Evolutionary conservation across 176 grass and related monocot genomes (phyloP).

Genomic region (Rhynchospora tenuis): DNA sequence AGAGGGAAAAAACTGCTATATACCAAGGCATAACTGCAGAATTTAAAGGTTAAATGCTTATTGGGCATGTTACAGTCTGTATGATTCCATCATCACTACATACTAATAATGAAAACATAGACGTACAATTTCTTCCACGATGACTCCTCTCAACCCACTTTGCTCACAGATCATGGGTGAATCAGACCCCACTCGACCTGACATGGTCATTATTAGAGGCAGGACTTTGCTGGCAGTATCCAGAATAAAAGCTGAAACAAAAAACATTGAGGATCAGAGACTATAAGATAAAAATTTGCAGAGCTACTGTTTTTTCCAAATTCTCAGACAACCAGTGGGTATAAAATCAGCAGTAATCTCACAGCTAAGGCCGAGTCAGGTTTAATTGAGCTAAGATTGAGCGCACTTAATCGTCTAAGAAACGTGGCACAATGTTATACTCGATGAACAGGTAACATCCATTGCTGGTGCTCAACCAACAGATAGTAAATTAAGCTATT

Average conservation of each 20-base stretch:
- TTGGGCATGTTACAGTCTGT: neutral
- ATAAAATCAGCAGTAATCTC: neutral
- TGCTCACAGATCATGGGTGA: slow-evolving; percentile 81
- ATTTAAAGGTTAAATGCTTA: neutral
- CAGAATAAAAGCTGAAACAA: slow-evolving; percentile 57
- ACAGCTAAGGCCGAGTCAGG: neutral
- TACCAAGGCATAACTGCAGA: neutral
- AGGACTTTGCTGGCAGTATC: slow-evolving; percentile 78
- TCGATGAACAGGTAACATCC: too few relatives aligned
- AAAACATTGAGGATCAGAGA: neutral
- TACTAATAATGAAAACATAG: slow-evolving; percentile 10
- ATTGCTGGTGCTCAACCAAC: too few relatives aligned
- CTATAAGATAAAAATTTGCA: slow-evolving; percentile 6
- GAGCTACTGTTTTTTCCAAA: too few relatives aligned
- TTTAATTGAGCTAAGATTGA: too few relatives aligned
- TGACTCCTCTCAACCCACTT: slow-evolving; percentile 89
- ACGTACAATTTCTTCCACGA: slow-evolving; percentile 78
- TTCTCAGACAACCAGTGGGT: too few relatives aligned
- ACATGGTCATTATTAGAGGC: slow-evolving; percentile 70
- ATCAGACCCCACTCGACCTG: slow-evolving; percentile 83
- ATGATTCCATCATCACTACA: neutral
- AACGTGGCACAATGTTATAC: too few relatives aligned
- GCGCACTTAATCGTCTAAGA: too few relatives aligned
- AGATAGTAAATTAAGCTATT: too few relatives aligned
- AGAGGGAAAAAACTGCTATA: neutral